Percentiles rank a stretch among this genome's conserved stretches.
phyloP scores from a whole-genome alignment of 2,329 filamentous ascomycete genomes.

The Cytospora piceicola region DNA sequence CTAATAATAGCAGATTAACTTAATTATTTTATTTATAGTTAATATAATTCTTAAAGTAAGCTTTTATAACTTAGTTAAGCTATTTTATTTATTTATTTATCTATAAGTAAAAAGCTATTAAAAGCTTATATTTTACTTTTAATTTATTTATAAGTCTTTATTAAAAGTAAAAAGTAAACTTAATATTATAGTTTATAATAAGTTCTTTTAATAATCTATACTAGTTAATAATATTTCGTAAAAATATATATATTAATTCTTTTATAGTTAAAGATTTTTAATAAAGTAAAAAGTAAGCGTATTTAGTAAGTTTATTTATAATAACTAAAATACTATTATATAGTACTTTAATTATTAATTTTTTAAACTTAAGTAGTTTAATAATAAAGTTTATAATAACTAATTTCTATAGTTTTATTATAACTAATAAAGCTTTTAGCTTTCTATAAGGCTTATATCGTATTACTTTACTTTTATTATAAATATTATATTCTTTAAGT shows the following conservation, averaged over 20 bases:
- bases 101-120: background rate
- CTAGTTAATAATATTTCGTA: background rate
- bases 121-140: background rate
- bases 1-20: background rate
- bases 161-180: background rate
- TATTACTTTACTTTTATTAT: background rate
- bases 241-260: background rate
- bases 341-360: slow-evolving; percentile 1
- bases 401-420: background rate
- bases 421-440: background rate
- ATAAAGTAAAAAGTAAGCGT: background rate
- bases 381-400: slow-evolving; percentile 13
- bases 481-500: background rate
- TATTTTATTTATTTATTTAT: background rate
- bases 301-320: background rate
- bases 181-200: background rate
- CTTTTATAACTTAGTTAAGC: background rate
- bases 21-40: slow-evolving; percentile 9
- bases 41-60: slow-evolving; percentile 3
- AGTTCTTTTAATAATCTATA: background rate
- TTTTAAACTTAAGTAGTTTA: background rate
- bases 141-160: background rate
- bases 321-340: background rate
- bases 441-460: background rate
- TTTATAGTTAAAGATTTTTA: background rate